Percentiles rank a stretch among this genome's conserved stretches.
Conservation (phyloP, 2,329 filamentous ascomycete genomes). For the Epichloe typhina region DNA sequence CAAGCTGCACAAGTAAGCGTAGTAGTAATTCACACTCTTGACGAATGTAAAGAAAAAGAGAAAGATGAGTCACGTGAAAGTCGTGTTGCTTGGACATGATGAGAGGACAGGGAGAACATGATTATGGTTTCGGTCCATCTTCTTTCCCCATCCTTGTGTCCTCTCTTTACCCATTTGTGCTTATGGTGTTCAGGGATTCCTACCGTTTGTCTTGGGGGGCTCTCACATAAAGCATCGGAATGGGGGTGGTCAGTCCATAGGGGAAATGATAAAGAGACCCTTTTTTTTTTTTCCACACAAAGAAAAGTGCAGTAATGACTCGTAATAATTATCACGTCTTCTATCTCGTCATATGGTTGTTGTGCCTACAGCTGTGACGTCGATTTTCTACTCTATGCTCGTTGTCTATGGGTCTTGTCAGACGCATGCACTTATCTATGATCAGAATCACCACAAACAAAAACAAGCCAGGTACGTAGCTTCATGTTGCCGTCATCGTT, state of each 20-base stretch:
- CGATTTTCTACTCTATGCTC: too few relatives aligned
- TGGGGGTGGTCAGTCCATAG: not conserved
- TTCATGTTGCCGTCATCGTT: too few relatives aligned
- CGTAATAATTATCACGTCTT: not conserved
- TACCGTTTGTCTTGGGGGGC: conserved; percentile 2
- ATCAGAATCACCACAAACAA: too few relatives aligned
- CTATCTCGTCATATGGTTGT: not conserved
- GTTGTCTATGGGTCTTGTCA: too few relatives aligned
- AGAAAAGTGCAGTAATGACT: not conserved
- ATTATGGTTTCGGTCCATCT: not conserved
- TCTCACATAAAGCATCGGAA: not conserved
- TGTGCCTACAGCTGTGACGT: too few relatives aligned
- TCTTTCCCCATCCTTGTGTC: not conserved
- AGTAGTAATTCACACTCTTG: not conserved
- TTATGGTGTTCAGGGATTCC: not conserved
- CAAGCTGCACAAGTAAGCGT: conserved; percentile 89
- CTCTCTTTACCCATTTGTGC: not conserved
- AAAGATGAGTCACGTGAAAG: not conserved
- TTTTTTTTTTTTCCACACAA: not conserved
- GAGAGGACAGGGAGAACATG: not conserved
- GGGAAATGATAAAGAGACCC: not conserved
- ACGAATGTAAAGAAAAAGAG: not conserved
- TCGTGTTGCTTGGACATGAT: not conserved
- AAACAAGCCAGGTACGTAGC: too few relatives aligned
- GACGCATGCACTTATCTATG: too few relatives aligned